Evolutionary conservation across 768 basidiomycete genomes (phyloP), one percentile per base, ranked within the genome.

Genomic region (Termitomyces bulborhizus): DNA sequence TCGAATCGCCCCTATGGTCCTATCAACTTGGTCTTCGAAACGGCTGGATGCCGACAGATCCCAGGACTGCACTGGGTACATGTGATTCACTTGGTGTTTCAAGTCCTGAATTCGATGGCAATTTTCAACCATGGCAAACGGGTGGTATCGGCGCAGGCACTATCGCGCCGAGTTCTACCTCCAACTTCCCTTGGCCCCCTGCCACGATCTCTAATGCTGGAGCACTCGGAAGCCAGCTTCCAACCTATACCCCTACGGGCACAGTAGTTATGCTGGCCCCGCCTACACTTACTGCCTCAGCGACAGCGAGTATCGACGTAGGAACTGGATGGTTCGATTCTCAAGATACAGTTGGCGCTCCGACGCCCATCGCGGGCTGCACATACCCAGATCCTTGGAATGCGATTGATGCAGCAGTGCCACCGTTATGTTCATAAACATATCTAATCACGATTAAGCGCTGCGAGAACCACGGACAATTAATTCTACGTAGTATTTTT

Each of bases 241-340:
- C 89, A 0, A 72, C 79, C 4, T 91, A 90, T 66, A 86, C 87
- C 2, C 71, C 79, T 4, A 88, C 87, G 0, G 88, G 85, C 16
- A 71, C 84, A 6, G 76, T 77, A 42, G 78, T 78, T 31, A 82
- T 80, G 13, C 78, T 86, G 59, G 78, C 84, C 0, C 67, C 68
- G 46, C 73, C 73, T 34, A 73, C 76, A 1, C 68, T 70, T 36
- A 72, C 73, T 13, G 65, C 66, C 18, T 60, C 71, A 2, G 62
- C 71, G 34, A 74, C 76, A 9, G 71, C 76, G 9, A 69, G 62
- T 29, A 66, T 82, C 29, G 68, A 71, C 55, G 74, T 60, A 46
- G 76, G 59, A 62, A 79, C 62, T 57, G 85, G 86, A 3, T 88
- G 86, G 86, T 74, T 73, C 48, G 71, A 84, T 60, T n/a, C 69